Conservation (phyloP, 2,329 filamentous ascomycete species). For the Pseudopithomyces maydicus region DNA sequence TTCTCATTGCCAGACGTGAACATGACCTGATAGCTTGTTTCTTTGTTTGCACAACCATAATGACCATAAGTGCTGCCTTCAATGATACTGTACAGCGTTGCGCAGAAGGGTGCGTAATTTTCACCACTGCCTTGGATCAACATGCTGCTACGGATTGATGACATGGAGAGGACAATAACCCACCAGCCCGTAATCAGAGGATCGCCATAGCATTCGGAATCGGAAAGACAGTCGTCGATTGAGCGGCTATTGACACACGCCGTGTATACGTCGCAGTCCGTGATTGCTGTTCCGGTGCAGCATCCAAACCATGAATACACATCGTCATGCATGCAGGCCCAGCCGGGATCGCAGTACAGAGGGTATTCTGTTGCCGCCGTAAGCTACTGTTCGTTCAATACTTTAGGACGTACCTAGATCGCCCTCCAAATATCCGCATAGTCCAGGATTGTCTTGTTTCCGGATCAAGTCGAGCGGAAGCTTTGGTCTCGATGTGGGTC, state of each 20-base stretch:
- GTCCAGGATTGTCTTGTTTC: conserved; percentile 12
- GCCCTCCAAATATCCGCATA: conserved; percentile 17
- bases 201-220: too few species aligned
- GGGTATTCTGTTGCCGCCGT: conserved; percentile 3
- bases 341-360: conserved; percentile 8
- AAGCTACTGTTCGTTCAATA: background rate
- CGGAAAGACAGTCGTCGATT: too few species aligned
- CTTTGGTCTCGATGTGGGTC: conserved; percentile 10
- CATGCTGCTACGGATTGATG: too few species aligned
- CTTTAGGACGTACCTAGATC: conserved; percentile 9
- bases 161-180: too few species aligned
- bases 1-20: background rate
- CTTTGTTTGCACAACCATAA: conserved; percentile 11
- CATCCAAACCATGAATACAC: conserved; percentile 19
- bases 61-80: too few species aligned
- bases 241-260: too few species aligned
- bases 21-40: conserved; percentile 11
- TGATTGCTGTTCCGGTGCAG: conserved; percentile 14
- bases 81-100: too few species aligned
- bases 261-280: conserved; percentile 21
- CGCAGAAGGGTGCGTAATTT: too few species aligned
- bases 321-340: conserved; percentile 17
- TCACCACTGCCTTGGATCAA: too few species aligned
- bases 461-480: conserved; percentile 10
- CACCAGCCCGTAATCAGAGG: too few species aligned